Percentiles rank a stretch among this genome's conserved stretches.
Evolutionary conservation across 1,139 yeast species (phyloP).

Genomic region (Pneumocystis carinii): DNA sequence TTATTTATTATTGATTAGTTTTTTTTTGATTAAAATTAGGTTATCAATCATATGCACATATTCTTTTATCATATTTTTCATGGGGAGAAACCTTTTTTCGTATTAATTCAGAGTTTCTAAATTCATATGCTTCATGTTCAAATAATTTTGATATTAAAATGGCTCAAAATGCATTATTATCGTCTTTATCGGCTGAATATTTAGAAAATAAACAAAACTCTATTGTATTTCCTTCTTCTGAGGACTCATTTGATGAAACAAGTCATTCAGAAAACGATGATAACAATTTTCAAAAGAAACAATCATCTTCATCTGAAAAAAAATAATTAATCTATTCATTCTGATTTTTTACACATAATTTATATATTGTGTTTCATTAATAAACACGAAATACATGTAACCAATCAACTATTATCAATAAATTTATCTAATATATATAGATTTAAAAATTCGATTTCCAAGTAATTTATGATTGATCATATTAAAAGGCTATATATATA

Average conservation of each 20-base stretch:
- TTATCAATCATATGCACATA: slow-evolving; percentile 74
- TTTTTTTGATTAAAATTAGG: background rate
- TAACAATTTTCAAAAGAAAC: no score
- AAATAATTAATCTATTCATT: no score
- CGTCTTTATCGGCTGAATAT: background rate
- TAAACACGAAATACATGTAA: no score
- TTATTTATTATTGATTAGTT: background rate
- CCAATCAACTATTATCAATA: no score
- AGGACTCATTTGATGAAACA: background rate
- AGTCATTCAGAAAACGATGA: background rate
- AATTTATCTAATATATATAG: no score
- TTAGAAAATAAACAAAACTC: background rate
- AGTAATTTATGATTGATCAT: no score
- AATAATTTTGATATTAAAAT: slow-evolving; percentile 58
- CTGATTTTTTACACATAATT: no score
- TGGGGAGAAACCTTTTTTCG: slow-evolving; percentile 86
- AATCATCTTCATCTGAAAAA: no score
- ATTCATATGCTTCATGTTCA: slow-evolving; percentile 60
- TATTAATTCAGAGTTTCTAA: slow-evolving; percentile 64
- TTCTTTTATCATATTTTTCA: slow-evolving; percentile 60
- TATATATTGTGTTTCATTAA: no score
- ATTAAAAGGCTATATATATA: no score
- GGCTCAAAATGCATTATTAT: slow-evolving; percentile 59
- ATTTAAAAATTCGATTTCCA: no score
- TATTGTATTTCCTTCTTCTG: background rate